Evolutionary conservation across 495 filamentous ascomycete genomes (phyloP), one percentile per base, ranked within the genome.

Genomic region (Daldinia decipiens): DNA sequence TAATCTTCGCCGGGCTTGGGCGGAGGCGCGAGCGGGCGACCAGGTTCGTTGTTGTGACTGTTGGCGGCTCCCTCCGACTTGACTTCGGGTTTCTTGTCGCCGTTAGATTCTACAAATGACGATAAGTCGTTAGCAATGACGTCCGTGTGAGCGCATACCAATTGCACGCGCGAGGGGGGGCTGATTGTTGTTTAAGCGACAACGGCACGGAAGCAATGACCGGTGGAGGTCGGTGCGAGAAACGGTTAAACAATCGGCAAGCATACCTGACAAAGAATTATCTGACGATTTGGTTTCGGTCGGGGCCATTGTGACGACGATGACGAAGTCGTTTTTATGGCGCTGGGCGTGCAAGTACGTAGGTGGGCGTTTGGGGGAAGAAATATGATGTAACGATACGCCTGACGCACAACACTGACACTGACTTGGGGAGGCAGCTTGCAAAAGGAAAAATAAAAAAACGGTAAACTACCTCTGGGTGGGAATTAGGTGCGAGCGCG

Each of bases 1-100:
- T 94, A 95, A 75, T 95, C 92, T 57, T 86, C 85, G 38, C 82
- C 81, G 67, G 93, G 93, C 78, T 91, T 92, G 53, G 92, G 91
- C 71, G 93, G 92, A 70, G 92, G 92, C 65, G 90, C 91, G 77
- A 95, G 87, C 32, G 89, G 88, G 75, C 68, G 76, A 72, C 72
- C 77, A 13, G 77, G 73, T 68, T 79, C 78, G 73, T 76, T 65
- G 59, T 81, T 57, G 54, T 31, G 34, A 31, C 26, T 31, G 12
- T 39, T 84, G 59, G 70, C 59, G 56, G 76, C 55, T 19, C 58
- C 52, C 56, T 83, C 82, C 38, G 74, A 55, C 68, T 82, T 82
- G 54, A 79, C 70, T 53, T 82, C 80, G 73, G 78, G 53, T 55
- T 77, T 77, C 75, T 77, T 77, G 68, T 77, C 75, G 58, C 75